A percentile compares a stretch with the other conserved stretches of the same genome.
These are phyloP conservation scores for Claviceps fusiformis DNA, from an alignment of 2,329 filamentous ascomycete species.

Conservation along the genomic window DNA sequence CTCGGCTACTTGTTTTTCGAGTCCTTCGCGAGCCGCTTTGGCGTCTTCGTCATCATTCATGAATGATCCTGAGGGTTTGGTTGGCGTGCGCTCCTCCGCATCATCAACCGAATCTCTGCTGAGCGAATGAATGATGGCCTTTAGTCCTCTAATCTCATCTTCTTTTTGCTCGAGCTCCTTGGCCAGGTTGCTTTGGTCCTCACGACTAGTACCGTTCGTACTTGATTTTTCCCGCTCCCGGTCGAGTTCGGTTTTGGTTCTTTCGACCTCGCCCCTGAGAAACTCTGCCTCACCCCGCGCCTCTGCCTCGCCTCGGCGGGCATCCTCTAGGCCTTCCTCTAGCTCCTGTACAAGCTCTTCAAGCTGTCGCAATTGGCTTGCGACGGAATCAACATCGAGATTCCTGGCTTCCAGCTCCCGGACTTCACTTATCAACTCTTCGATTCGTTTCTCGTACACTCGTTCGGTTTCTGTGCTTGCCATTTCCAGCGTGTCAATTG, in stretches of 20 bases:
- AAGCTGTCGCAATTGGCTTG: constrained; percentile 81
- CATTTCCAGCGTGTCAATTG: constrained; percentile 90
- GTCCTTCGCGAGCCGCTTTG: constrained; percentile 39
- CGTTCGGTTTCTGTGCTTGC: constrained; percentile 91
- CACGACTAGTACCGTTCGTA: constrained; percentile 21
- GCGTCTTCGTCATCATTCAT: constrained; percentile 14
- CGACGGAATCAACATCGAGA: constrained; percentile 84
- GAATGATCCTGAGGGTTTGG: constrained; percentile 21
- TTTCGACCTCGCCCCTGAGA: constrained; percentile 82
- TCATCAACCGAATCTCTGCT: constrained; percentile 58
- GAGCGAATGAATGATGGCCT: constrained; percentile 93
- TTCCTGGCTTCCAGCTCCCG: constrained; percentile 69
- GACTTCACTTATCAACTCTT: constrained; percentile 71
- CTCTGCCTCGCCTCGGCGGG: constrained; percentile 84
- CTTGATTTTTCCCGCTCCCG: constrained; percentile 71
- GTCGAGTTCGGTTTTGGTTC: constrained; percentile 74
- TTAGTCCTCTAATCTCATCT: constrained; percentile 91
- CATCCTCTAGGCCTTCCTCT: constrained; percentile 92
- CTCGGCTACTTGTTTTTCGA: constrained; percentile 71
- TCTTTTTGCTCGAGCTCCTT: constrained; percentile 88
- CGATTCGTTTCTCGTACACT: constrained; percentile 88
- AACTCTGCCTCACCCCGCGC: constrained; percentile 94
- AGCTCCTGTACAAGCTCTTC: constrained; percentile 94
- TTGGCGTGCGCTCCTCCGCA: constrained; percentile 19
- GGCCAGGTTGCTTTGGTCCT: constrained; percentile 34